Evolutionary conservation across 768 basidiomycete genomes (phyloP).

Genomic region (Suillus subaureus): DNA sequence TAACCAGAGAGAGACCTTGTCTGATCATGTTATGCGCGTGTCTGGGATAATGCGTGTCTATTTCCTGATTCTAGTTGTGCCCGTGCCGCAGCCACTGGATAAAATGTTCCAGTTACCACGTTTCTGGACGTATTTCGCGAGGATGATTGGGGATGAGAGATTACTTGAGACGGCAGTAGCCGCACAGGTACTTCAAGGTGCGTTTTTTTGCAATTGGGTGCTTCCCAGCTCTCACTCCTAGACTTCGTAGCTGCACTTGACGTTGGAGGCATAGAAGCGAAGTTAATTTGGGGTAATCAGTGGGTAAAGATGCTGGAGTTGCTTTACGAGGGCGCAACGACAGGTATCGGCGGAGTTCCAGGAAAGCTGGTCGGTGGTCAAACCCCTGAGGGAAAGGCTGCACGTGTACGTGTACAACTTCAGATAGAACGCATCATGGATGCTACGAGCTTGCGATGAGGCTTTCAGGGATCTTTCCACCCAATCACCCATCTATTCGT

Average conservation of each 20-base stretch:
- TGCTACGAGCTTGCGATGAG: constrained; percentile 14
- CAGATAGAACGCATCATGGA: constrained; percentile 66
- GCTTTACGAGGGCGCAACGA: constrained; percentile 64
- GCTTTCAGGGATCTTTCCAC: constrained; percentile 3
- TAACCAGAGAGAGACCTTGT: constrained; percentile 9
- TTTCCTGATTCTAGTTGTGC: too few relatives aligned
- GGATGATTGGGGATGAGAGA: constrained; percentile 33
- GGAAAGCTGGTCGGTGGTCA: constrained; percentile 58
- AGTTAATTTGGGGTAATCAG: constrained; percentile 72
- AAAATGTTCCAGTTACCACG: too few relatives aligned
- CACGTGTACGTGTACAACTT: constrained; percentile 62
- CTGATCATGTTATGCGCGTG: constrained; percentile 48
- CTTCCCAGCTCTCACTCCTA: constrained; percentile 10
- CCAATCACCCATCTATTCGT: constrained; percentile 7
- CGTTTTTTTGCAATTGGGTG: constrained; percentile 25
- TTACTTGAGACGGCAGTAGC: constrained; percentile 62
- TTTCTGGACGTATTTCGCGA: neutral
- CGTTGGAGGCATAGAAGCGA: constrained; percentile 64
- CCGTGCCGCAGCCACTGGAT: neutral
- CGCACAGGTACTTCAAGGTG: constrained; percentile 70
- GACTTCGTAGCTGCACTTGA: constrained; percentile 61
- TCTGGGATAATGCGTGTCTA: constrained; percentile 41
- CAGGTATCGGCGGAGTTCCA: constrained; percentile 45
- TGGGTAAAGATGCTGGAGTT: constrained; percentile 74
- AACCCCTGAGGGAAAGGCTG: constrained; percentile 62